Evolutionary conservation across 2,329 filamentous ascomycete genomes (phyloP), one percentile per base, ranked within the genome.

Genomic region (Pseudocercospora fuligena): DNA sequence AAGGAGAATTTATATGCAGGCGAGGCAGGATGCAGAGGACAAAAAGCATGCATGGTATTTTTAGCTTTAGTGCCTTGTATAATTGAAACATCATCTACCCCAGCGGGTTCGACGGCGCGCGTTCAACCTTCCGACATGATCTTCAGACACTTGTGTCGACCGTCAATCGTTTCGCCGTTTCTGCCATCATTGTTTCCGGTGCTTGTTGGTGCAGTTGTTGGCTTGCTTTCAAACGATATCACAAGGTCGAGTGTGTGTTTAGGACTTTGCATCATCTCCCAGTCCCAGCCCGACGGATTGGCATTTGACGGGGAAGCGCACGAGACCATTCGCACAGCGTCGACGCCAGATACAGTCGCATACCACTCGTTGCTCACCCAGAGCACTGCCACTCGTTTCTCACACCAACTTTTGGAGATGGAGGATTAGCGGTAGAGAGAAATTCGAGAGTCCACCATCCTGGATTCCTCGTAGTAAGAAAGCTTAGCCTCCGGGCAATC

Each of bases 331-430:
- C 29, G 16, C 27, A 56, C 54, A 29, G 54, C 56, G 40, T 59
- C 27, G 33, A 59, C 56, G 56, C 56, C 49, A 25, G 19, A 43
- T 23, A 14, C 56, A 33, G 12, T 23, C 31, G 56, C 56, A 19
- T 19, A 46, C n/a, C 56, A 27, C n/a, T 56, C 23, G 25, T n/a
- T 56, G 57, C 57, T 60, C 57, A n/a, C 25, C 25, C 27, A 51
- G 59, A 51, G 59, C 43, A 49, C 59, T 51, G 21, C 43, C 59
- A n/a, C 59, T 61, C 59, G 43, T 61, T 61, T 31, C n/a, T n/a
- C 23, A 8, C 16, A 25, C 25, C n/a, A 25, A n/a, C 2, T 23
- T 2, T 19, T 46, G 31, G 53, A 63, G 0, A 47, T 57, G 53
- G 61, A 63, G 46, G 23, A 23, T 33, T 33, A 49, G 19, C 59